These are phyloP conservation scores for Canariomyces notabilis DNA, from an alignment of 2,329 filamentous ascomycete genomes.

Conservation along the genomic window DNA sequence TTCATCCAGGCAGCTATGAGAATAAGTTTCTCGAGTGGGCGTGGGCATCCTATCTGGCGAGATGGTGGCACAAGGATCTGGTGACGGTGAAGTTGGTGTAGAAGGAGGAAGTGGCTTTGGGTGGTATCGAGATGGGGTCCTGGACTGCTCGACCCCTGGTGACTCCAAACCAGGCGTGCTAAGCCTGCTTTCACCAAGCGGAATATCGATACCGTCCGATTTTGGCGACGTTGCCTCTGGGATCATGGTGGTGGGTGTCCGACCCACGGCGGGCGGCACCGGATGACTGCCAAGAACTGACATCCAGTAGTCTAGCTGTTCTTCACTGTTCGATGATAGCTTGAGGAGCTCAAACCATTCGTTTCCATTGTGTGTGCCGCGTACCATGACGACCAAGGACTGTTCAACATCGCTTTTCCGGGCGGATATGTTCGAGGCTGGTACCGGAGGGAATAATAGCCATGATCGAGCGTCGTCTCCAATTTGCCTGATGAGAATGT, in stretches of 20 bases:
- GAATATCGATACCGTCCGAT: constrained; percentile 29
- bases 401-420: constrained; percentile 65
- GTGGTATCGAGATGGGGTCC: constrained; percentile 35
- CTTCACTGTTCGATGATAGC: constrained; percentile 70
- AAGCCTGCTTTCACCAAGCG: constrained; percentile 35
- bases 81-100: constrained; percentile 22
- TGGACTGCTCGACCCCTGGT: constrained; percentile 24
- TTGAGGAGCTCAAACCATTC: constrained; percentile 83
- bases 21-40: constrained; percentile 33
- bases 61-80: constrained; percentile 14
- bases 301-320: constrained; percentile 80
- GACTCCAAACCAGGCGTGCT: constrained; percentile 19
- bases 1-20: constrained; percentile 16
- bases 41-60: constrained; percentile 38
- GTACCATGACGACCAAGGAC: constrained; percentile 82
- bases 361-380: constrained; percentile 58
- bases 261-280: constrained; percentile 38
- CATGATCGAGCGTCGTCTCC: constrained; percentile 67
- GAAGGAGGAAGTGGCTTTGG: constrained; percentile 19
- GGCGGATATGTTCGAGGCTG: constrained; percentile 68
- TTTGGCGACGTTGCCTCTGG: constrained; percentile 17
- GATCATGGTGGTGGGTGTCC: constrained; percentile 21
- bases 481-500: constrained; percentile 90
- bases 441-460: constrained; percentile 88
- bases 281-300: constrained; percentile 61